phyloP scores from a whole-genome alignment of 2,329 filamentous ascomycete genomes.

The Talaromyces verruculosus region DNA sequence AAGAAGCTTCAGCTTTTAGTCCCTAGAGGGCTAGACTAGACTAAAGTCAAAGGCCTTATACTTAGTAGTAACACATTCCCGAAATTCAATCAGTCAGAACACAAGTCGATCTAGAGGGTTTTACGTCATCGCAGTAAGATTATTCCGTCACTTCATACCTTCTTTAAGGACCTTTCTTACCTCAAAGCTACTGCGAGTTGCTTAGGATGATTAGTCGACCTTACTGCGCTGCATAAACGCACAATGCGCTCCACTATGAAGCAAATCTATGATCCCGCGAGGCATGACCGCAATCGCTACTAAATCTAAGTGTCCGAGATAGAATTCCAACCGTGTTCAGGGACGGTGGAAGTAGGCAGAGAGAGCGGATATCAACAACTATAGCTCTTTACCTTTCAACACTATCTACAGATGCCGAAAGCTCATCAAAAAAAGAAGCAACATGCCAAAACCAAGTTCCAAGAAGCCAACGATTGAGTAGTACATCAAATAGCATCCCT shows the following conservation, averaged over 20 bases:
- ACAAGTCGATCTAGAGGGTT: conserved; percentile 17
- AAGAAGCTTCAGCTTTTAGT: conserved; percentile 12
- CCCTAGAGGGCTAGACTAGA: background rate
- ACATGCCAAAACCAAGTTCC: conserved; percentile 6
- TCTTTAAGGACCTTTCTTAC: conserved; percentile 42
- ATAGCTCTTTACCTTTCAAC: conserved; percentile 24
- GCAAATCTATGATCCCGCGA: background rate
- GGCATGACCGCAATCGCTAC: background rate
- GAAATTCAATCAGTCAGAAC: background rate
- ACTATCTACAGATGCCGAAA: conserved; percentile 25
- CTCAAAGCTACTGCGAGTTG: conserved; percentile 23
- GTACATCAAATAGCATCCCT: conserved; percentile 26
- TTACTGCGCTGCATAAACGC: background rate
- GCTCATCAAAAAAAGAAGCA: conserved; percentile 4
- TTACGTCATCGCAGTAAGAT: background rate
- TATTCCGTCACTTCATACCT: conserved; percentile 30
- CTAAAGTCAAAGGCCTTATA: conserved; percentile 1
- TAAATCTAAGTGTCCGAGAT: conserved; percentile 30
- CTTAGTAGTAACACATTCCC: conserved; percentile 1
- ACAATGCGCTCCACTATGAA: background rate
- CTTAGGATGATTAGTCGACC: background rate
- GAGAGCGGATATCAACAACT: conserved; percentile 24
- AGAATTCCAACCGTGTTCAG: conserved; percentile 24
- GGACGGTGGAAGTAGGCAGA: conserved; percentile 15
- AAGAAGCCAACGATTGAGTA: conserved; percentile 24